Conservation (phyloP, 2,329 filamentous ascomycete genomes). For the Pseudogymnoascus sp. region DNA sequence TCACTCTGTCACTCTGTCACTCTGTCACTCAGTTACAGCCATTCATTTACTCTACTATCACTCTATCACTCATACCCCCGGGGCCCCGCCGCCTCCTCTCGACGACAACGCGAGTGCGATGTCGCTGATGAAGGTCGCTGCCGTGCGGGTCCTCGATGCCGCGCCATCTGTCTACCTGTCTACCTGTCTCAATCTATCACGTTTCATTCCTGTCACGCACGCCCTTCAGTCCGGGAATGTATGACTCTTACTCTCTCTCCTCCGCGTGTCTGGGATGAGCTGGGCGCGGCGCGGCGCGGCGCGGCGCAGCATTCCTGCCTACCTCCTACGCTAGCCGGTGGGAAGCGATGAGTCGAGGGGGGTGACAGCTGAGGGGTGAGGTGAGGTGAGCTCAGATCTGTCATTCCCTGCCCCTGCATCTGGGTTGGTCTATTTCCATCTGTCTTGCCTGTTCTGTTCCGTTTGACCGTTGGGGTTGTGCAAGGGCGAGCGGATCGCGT, state of each 20-base stretch:
- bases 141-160: neutral
- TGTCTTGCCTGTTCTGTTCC: no score
- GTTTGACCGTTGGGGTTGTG: neutral
- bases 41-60: neutral
- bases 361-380: neutral
- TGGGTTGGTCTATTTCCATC: neutral
- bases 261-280: no score
- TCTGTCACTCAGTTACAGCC: neutral
- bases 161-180: neutral
- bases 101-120: neutral
- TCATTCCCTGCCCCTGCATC: neutral
- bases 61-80: neutral
- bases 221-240: neutral
- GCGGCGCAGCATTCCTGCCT: neutral
- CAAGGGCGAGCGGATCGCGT: neutral
- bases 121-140: neutral
- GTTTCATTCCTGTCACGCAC: neutral
- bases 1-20: neutral
- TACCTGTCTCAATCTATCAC: neutral
- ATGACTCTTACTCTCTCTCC: neutral
- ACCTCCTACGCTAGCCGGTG: neutral
- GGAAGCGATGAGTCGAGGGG: neutral
- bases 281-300: neutral
- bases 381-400: neutral
- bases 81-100: no score